A percentile compares a stretch with the other conserved stretches of the same genome.
phyloP scores from a whole-genome alignment of 208 protist genomes.

The Wallacemonas sp. region DNA sequence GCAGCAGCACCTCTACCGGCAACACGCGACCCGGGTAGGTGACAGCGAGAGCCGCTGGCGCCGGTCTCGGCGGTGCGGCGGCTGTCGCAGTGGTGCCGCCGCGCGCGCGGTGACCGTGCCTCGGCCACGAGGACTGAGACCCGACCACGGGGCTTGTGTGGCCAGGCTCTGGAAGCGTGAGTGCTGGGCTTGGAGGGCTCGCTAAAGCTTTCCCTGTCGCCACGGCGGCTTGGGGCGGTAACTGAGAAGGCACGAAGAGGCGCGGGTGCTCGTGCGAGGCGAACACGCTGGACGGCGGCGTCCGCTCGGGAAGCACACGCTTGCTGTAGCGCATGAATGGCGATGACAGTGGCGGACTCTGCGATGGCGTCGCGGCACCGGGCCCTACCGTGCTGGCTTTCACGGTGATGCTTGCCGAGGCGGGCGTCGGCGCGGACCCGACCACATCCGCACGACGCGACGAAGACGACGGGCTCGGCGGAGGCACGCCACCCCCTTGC shows the following conservation, averaged over 20 bases:
- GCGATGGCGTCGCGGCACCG: neutral
- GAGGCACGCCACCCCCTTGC: no score
- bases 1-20: slow-evolving; percentile 63
- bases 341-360: neutral
- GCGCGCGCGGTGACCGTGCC: no score
- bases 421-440: no score
- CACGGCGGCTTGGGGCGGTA: neutral
- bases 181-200: neutral
- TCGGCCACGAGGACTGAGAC: no score
- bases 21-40: slow-evolving; percentile 26
- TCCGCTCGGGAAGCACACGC: slow-evolving; percentile 9
- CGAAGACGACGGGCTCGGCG: no score
- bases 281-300: neutral
- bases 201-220: neutral
- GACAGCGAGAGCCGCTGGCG: slow-evolving; percentile 3
- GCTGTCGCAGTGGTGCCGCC: neutral
- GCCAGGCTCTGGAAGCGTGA: neutral
- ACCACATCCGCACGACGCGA: no score
- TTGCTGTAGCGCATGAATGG: slow-evolving; percentile 10
- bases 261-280: neutral
- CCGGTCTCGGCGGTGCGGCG: neutral
- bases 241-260: neutral
- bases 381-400: neutral
- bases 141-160: neutral
- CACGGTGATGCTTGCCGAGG: neutral